phyloP scores from a whole-genome alignment of 345 rosid species.

The Murraya paniculata region DNA sequence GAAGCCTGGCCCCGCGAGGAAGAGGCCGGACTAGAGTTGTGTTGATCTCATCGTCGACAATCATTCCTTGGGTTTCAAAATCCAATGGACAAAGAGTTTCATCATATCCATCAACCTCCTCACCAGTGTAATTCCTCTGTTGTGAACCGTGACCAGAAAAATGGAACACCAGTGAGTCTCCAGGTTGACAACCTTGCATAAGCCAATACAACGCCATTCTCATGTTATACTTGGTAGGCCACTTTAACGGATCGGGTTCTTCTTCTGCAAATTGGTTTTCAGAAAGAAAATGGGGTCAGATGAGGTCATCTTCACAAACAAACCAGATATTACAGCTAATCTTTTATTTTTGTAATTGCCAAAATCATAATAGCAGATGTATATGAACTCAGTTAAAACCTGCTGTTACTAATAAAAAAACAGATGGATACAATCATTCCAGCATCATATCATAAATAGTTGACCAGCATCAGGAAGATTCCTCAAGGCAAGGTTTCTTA shows the following conservation, averaged over 20 bases:
- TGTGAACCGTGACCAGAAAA: conserved; percentile 90
- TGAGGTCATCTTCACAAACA: background rate
- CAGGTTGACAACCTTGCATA: conserved; percentile 61
- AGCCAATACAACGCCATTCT: conserved; percentile 79
- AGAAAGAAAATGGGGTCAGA: background rate
- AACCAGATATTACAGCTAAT: background rate
- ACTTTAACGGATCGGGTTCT: conserved; percentile 54
- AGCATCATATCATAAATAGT: background rate
- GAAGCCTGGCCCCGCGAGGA: conserved; percentile 83
- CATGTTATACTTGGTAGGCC: conserved; percentile 69
- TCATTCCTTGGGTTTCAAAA: conserved; percentile 67
- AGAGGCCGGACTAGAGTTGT: conserved; percentile 71
- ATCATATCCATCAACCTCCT: conserved; percentile 83
- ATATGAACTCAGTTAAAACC: background rate
- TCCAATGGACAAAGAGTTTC: conserved; percentile 88
- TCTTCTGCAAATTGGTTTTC: conserved; percentile 56
- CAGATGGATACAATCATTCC: background rate
- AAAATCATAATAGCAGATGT: background rate
- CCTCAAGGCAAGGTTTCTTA: background rate
- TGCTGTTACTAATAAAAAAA: background rate
- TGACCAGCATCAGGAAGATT: background rate
- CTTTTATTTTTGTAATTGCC: background rate
- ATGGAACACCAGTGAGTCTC: conserved; percentile 87
- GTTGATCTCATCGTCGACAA: conserved; percentile 88
- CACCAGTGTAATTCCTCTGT: conserved; percentile 54